Evolutionary conservation across 2,329 filamentous ascomycete species (phyloP).

Genomic region (Torrubiellomyces zombiae): DNA sequence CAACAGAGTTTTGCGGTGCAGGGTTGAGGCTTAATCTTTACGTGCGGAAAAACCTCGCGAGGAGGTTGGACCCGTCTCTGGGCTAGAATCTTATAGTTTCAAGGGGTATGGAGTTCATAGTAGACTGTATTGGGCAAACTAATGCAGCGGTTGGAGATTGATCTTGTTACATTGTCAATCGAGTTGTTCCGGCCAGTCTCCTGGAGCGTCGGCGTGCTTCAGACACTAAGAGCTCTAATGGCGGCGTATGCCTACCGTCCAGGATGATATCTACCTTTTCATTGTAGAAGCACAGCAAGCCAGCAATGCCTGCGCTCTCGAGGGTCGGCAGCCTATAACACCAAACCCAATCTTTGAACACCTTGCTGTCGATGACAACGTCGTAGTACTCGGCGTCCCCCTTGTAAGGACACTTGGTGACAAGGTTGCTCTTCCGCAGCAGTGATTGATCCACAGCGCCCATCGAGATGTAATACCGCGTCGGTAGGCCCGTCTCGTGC

Average conservation of each 20-base stretch:
- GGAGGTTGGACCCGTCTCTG: constrained; percentile 1
- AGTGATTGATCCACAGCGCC: constrained; percentile 28
- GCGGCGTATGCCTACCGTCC: no score
- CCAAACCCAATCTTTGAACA: constrained; percentile 39
- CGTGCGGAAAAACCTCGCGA: constrained; percentile 2
- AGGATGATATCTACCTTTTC: constrained; percentile 49
- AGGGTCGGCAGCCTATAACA: constrained; percentile 40
- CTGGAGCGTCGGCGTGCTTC: constrained; percentile 13
- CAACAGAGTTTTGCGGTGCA: constrained; percentile 14
- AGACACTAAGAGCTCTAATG: no score
- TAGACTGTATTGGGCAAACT: constrained; percentile 7
- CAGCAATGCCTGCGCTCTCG: constrained; percentile 38
- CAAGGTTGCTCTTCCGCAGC: constrained; percentile 31
- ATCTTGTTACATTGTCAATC: no score
- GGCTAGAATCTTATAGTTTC: no score
- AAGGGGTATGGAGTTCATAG: not conserved
- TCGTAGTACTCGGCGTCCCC: constrained; percentile 47
- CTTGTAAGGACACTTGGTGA: constrained; percentile 51
- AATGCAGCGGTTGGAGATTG: no score
- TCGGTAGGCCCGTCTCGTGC: constrained; percentile 41
- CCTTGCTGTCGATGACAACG: constrained; percentile 27
- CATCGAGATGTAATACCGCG: constrained; percentile 41
- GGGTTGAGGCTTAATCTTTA: constrained; percentile 17
- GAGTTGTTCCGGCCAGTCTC: no score
- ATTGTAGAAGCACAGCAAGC: constrained; percentile 48